phyloP scores from a whole-genome alignment of 2,329 filamentous ascomycete species.

The Cordyceps javanica region DNA sequence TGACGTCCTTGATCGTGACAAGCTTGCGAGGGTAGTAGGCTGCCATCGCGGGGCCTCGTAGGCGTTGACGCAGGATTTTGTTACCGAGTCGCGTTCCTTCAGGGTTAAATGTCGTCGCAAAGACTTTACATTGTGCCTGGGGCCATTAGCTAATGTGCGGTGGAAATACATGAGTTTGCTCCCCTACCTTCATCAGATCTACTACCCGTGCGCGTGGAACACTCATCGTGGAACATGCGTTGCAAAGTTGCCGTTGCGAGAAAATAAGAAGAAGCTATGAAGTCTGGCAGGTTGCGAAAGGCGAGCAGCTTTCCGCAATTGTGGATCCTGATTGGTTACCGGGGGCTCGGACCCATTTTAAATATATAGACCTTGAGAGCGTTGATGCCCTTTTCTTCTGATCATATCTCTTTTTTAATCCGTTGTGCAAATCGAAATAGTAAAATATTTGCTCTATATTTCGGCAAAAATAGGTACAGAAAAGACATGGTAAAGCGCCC shows the following conservation, averaged over 20 bases:
- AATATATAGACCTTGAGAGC: background rate
- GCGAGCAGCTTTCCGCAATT: background rate
- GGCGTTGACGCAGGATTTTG: slow-evolving; percentile 82
- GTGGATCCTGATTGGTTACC: background rate
- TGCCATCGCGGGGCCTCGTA: slow-evolving; percentile 75
- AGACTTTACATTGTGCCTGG: slow-evolving; percentile 85
- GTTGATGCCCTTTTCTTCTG: background rate
- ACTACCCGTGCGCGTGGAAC: slow-evolving; percentile 56
- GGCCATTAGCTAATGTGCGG: background rate
- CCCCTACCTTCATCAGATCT: slow-evolving; percentile 70
- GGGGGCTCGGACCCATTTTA: background rate
- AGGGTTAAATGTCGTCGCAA: slow-evolving; percentile 87
- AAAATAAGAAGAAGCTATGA: slow-evolving; percentile 12
- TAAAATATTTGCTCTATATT: background rate
- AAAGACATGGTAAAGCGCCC: slow-evolving; percentile 33
- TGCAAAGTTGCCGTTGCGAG: background rate
- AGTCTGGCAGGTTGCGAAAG: slow-evolving; percentile 8
- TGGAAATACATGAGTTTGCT: background rate
- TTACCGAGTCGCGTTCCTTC: slow-evolving; percentile 76
- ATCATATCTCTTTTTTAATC: background rate
- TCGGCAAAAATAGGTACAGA: background rate
- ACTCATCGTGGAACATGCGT: slow-evolving; percentile 43
- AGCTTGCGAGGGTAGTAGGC: slow-evolving; percentile 82
- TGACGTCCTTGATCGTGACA: slow-evolving; percentile 66
- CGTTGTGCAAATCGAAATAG: background rate